Evolutionary conservation across 345 rosid genomes (phyloP).

Genomic region (Salix udensis): DNA sequence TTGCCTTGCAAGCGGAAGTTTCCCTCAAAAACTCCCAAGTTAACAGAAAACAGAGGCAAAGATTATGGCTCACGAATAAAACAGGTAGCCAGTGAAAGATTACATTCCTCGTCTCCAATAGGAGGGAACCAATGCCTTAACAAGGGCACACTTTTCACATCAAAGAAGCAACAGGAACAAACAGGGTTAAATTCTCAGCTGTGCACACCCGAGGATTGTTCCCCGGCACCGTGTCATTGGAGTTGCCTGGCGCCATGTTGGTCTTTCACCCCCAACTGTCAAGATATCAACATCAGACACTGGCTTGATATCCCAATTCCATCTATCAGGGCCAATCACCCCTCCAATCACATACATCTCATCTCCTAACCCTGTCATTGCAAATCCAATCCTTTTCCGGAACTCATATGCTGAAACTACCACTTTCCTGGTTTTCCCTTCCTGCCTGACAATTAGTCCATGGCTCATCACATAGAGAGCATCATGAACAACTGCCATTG

Average conservation of each 20-base stretch:
- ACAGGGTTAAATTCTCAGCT: conserved; percentile 56
- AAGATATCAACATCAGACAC: conserved; percentile 67
- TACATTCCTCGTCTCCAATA: conserved; percentile 22
- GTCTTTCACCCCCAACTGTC: conserved; percentile 60
- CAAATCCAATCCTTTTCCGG: conserved; percentile 77
- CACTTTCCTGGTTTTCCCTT: conserved; percentile 46
- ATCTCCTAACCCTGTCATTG: conserved; percentile 64
- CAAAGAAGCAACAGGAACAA: neutral
- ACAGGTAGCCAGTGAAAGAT: conserved; percentile 7
- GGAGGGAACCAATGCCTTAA: conserved; percentile 21
- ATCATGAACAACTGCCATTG: conserved; percentile 73
- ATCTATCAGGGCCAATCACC: conserved; percentile 81
- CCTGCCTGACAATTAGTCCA: conserved; percentile 59
- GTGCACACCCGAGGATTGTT: conserved; percentile 76
- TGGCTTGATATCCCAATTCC: conserved; percentile 73
- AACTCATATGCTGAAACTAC: conserved; percentile 76
- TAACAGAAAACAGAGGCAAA: conserved; percentile 9
- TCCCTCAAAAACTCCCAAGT: neutral
- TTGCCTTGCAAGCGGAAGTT: neutral
- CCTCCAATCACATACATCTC: conserved; percentile 85
- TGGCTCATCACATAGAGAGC: conserved; percentile 69
- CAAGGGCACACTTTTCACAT: conserved; percentile 23
- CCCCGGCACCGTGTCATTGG: conserved; percentile 83
- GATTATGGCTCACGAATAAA: conserved; percentile 19
- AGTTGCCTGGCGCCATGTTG: conserved; percentile 69